Evolutionary conservation across 768 basidiomycete species (phyloP).

Genomic region (Leccinum obscurum): DNA sequence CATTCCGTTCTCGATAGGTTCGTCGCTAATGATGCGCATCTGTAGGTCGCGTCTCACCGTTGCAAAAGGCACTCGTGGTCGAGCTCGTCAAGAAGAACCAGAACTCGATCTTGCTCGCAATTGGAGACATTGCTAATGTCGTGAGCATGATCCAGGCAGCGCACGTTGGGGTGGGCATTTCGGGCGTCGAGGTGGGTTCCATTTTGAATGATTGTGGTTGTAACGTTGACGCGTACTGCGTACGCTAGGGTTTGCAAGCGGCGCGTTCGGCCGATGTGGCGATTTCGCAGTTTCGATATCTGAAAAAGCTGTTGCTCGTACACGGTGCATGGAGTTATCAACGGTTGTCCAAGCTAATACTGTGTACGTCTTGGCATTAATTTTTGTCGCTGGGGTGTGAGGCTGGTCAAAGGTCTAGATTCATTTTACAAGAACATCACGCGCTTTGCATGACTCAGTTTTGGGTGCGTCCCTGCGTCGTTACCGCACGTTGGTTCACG

Average conservation of each 20-base stretch:
- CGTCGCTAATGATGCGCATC: background rate
- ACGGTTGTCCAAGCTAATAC: constrained; percentile 89
- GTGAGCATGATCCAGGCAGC: constrained; percentile 99
- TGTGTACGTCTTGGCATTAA: constrained; percentile 61
- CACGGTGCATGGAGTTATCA: constrained; percentile 99
- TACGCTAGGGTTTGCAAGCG: constrained; percentile 86
- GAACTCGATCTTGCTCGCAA: constrained; percentile 90
- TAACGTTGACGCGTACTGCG: background rate
- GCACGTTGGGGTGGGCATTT: constrained; percentile 96
- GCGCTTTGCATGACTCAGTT: constrained; percentile 95
- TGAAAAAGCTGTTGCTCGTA: constrained; percentile 93
- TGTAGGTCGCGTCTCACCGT: constrained; percentile 87
- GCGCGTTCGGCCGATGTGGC: constrained; percentile 97
- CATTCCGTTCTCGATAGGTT: background rate
- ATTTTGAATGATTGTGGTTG: background rate
- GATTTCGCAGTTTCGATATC: constrained; percentile 94
- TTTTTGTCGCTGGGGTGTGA: constrained; percentile 8
- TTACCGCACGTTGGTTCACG: background rate
- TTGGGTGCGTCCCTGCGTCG: constrained; percentile 60
- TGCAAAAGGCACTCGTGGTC: constrained; percentile 97
- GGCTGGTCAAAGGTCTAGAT: constrained; percentile 48
- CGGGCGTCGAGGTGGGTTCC: constrained; percentile 82
- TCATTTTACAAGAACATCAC: constrained; percentile 99
- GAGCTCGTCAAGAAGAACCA: constrained; percentile 98
- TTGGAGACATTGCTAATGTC: constrained; percentile 97